Percentiles rank a stretch among this genome's conserved stretches.
Evolutionary conservation across 1,139 yeast species (phyloP).

Genomic region (Yamadazyma atmosphaerica): DNA sequence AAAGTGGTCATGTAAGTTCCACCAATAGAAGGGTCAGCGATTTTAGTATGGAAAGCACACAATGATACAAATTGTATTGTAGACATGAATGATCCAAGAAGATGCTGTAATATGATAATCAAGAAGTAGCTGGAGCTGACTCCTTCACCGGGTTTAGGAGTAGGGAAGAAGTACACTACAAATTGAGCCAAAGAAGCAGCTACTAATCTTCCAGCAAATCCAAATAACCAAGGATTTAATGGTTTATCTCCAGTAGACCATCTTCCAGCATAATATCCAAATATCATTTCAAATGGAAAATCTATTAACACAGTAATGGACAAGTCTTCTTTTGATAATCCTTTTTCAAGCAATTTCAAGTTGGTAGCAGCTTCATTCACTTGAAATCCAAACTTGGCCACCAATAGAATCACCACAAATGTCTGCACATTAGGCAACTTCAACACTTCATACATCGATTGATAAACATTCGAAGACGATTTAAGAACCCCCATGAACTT

Average conservation of each 20-base stretch:
- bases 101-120: constrained; percentile 75
- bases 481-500: constrained; percentile 30
- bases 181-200: constrained; percentile 79
- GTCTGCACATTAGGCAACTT: constrained; percentile 75
- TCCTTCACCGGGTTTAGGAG: constrained; percentile 28
- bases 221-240: constrained; percentile 85
- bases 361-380: constrained; percentile 96
- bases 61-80: constrained; percentile 94
- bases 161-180: constrained; percentile 73
- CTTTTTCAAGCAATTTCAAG: constrained; percentile 86
- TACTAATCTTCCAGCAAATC: constrained; percentile 77
- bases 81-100: constrained; percentile 86
- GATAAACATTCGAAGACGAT: constrained; percentile 50
- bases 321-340: constrained; percentile 88
- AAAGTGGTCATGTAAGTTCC: constrained; percentile 98
- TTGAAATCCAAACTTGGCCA: constrained; percentile 90
- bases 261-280: constrained; percentile 94
- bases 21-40: constrained; percentile 94
- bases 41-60: constrained; percentile 91
- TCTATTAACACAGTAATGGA: constrained; percentile 91
- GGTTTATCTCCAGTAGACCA: constrained; percentile 83
- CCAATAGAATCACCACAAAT: constrained; percentile 69
- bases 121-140: constrained; percentile 54
- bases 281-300: constrained; percentile 92
- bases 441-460: constrained; percentile 74